Percentiles rank a stretch among this genome's conserved stretches.
These are phyloP conservation scores for Eucalyptus leucophloia DNA, from an alignment of 345 rosid species.

Conservation along the genomic window DNA sequence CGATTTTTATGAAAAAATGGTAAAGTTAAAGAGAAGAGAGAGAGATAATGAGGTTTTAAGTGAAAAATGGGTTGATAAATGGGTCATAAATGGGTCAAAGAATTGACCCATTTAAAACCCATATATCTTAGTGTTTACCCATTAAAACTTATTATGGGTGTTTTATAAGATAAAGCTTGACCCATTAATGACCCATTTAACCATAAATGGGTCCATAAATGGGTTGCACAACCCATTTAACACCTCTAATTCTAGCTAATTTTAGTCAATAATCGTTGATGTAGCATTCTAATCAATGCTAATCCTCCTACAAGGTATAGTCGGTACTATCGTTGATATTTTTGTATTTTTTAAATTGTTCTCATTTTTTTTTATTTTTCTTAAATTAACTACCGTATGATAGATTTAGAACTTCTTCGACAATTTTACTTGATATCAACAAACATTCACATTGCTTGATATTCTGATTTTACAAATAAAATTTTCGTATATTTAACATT, in stretches of 20 bases:
- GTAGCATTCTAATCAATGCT: background rate
- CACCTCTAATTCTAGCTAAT: background rate
- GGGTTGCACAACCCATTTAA: too few relatives aligned
- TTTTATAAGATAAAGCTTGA: too few relatives aligned
- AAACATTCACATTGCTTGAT: background rate
- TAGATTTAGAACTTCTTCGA: background rate
- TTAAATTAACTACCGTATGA: fast-evolving
- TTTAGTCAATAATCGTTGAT: fast-evolving
- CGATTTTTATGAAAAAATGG: too few relatives aligned
- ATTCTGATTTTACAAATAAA: background rate
- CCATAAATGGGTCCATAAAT: too few relatives aligned
- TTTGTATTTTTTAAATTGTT: background rate
- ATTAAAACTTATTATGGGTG: too few relatives aligned
- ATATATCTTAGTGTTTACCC: too few relatives aligned
- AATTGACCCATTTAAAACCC: too few relatives aligned
- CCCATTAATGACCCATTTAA: too few relatives aligned
- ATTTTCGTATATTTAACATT: fast-evolving
- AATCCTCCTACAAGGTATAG: background rate
- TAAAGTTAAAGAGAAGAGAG: too few relatives aligned
- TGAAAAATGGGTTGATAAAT: too few relatives aligned
- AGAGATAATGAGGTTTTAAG: too few relatives aligned
- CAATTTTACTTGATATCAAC: background rate
- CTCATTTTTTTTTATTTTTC: background rate
- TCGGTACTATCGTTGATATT: fast-evolving
- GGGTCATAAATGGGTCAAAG: too few relatives aligned